Conservation (phyloP, 306 rosid genomes). For the Medicago arabica region DNA sequence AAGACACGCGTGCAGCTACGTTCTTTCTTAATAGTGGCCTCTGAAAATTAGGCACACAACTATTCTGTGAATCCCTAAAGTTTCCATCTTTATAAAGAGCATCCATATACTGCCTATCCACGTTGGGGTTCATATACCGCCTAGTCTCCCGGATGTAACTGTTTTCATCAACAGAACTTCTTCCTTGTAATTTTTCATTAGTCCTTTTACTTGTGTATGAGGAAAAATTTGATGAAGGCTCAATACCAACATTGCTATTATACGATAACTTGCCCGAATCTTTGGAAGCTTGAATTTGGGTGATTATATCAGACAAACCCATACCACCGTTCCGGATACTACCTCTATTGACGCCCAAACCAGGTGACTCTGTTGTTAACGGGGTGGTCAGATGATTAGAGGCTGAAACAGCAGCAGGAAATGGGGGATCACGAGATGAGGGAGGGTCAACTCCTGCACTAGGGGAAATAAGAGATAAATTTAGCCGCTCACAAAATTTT, state of each 20-base stretch:
- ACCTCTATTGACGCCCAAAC: slow-evolving; percentile 65
- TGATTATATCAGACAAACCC: slow-evolving; percentile 88
- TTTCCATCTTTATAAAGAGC: slow-evolving; percentile 68
- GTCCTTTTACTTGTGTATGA: slow-evolving; percentile 67
- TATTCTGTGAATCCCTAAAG: slow-evolving; percentile 76
- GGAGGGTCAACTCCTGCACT: slow-evolving; percentile 99
- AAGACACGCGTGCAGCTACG: slow-evolving; percentile 73
- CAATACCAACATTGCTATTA: slow-evolving; percentile 56
- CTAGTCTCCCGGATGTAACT: slow-evolving; percentile 71
- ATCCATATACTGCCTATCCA: slow-evolving; percentile 75
- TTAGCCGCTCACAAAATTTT: slow-evolving; percentile 73
- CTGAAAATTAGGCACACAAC: slow-evolving; percentile 90
- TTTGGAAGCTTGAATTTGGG: slow-evolving; percentile 97
- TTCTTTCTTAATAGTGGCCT: slow-evolving; percentile 93
- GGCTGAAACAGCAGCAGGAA: slow-evolving; percentile 86
- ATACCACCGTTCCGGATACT: slow-evolving; percentile 82
- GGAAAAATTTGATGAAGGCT: slow-evolving; percentile 62
- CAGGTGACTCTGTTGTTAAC: slow-evolving; percentile 63
- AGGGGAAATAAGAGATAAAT: slow-evolving; percentile 79
- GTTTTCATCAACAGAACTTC: slow-evolving; percentile 67
- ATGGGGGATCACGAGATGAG: slow-evolving; percentile 99
- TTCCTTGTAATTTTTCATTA: slow-evolving; percentile 68
- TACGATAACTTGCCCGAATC: slow-evolving; percentile 69
- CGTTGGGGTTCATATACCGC: slow-evolving; percentile 61
- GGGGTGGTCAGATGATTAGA: slow-evolving; percentile 72